Evolutionary conservation across 2,329 filamentous ascomycete species (phyloP).

Genomic region (Calonectria naviculata): DNA sequence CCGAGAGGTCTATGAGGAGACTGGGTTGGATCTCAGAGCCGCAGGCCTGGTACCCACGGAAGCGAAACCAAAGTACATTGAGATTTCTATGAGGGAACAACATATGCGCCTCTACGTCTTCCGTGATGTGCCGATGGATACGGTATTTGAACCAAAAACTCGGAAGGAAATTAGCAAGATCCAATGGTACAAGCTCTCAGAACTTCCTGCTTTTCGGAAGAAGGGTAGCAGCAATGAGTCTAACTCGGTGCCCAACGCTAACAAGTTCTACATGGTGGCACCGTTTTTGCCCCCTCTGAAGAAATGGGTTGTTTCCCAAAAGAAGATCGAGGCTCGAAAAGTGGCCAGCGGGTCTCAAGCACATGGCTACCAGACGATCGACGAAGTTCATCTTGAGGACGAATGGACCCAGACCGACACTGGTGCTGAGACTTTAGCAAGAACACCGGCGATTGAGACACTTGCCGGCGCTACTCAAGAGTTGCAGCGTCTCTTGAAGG

Average conservation of each 20-base stretch:
- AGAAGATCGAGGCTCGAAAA: slow-evolving; percentile 73
- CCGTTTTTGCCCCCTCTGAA: slow-evolving; percentile 88
- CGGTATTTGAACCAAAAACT: slow-evolving; percentile 88
- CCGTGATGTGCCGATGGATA: slow-evolving; percentile 86
- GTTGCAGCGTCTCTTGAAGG: slow-evolving; percentile 65
- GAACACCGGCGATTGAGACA: slow-evolving; percentile 55
- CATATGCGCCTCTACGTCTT: slow-evolving; percentile 95
- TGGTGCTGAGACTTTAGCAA: slow-evolving; percentile 41
- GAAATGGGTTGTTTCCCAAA: slow-evolving; percentile 90
- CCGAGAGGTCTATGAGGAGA: slow-evolving; percentile 96
- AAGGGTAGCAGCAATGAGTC: slow-evolving; percentile 66
- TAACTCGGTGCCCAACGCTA: slow-evolving; percentile 69
- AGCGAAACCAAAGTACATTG: slow-evolving; percentile 82
- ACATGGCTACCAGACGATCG: slow-evolving; percentile 54
- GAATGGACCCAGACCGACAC: slow-evolving; percentile 60
- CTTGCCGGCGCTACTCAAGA: slow-evolving; percentile 63
- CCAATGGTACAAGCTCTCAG: slow-evolving; percentile 90
- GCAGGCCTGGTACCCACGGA: slow-evolving; percentile 81
- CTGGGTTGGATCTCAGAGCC: slow-evolving; percentile 83
- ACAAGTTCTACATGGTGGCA: slow-evolving; percentile 98
- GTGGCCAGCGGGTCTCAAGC: slow-evolving; percentile 53
- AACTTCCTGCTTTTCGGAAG: slow-evolving; percentile 85
- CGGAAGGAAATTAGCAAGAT: slow-evolving; percentile 99
- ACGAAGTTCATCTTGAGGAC: slow-evolving; percentile 72
- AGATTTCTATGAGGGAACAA: slow-evolving; percentile 91